A percentile compares a stretch with the other conserved stretches of the same genome.
phyloP scores from a whole-genome alignment of 345 rosid species.

The Salix udensis region DNA sequence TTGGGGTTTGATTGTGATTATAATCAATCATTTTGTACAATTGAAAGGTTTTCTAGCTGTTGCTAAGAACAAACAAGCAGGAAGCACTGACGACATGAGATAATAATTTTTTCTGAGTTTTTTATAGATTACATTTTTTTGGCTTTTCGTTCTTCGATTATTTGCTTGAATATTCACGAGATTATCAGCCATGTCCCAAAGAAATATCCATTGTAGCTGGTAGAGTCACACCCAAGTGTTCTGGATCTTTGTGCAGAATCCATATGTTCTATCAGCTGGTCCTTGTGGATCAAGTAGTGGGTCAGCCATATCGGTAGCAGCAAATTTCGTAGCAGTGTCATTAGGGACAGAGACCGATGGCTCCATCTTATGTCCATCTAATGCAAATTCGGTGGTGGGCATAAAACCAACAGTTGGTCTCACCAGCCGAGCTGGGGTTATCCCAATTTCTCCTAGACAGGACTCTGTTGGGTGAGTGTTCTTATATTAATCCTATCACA shows the following conservation, averaged over 20 bases:
- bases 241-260: constrained; percentile 43
- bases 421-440: constrained; percentile 66
- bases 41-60: no score
- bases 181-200: no score
- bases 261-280: constrained; percentile 50
- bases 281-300: constrained; percentile 78
- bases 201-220: background rate
- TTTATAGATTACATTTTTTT: no score
- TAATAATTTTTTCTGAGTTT: no score
- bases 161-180: no score
- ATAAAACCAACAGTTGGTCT: constrained; percentile 70
- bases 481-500: background rate
- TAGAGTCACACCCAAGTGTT: background rate
- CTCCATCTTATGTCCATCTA: constrained; percentile 60
- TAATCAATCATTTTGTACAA: no score
- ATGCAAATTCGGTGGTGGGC: constrained; percentile 57
- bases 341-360: constrained; percentile 74
- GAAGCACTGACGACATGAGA: no score
- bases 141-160: no score
- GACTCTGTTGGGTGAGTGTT: constrained; percentile 53
- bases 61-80: no score
- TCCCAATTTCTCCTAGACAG: constrained; percentile 56
- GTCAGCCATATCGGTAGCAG: constrained; percentile 68
- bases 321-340: constrained; percentile 56
- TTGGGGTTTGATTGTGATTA: no score